A percentile compares a stretch with the other conserved stretches of the same genome.
These are phyloP conservation scores for Vigna unguiculata DNA, from an alignment of 306 rosid species.

Conservation along the genomic window DNA sequence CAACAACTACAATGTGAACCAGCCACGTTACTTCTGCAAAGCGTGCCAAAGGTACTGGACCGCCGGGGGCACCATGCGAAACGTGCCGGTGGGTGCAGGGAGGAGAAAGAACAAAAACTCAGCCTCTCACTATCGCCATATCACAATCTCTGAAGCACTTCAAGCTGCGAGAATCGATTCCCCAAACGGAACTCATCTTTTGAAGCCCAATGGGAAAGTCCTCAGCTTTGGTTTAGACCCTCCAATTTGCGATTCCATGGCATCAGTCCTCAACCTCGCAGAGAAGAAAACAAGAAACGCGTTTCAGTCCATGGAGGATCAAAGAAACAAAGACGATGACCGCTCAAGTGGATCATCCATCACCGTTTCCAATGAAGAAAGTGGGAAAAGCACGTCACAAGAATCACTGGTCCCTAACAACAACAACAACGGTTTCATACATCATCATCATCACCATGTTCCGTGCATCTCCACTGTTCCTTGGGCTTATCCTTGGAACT, in stretches of 20 bases:
- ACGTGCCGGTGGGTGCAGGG: constrained; percentile 93
- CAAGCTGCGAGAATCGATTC: constrained; percentile 60
- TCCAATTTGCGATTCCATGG: constrained; percentile 61
- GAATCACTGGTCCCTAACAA: constrained; percentile 44
- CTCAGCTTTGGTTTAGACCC: constrained; percentile 73
- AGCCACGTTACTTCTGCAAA: constrained; percentile 94
- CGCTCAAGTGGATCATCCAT: constrained; percentile 62
- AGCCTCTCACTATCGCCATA: constrained; percentile 60
- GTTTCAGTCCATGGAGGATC: constrained; percentile 49
- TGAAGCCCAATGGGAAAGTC: constrained; percentile 65
- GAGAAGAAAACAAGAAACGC: constrained; percentile 60
- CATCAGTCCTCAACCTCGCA: constrained; percentile 50
- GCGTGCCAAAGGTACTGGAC: constrained; percentile 99
- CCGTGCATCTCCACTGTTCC: constrained; percentile 72
- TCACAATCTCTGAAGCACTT: constrained; percentile 75
- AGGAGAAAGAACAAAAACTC: constrained; percentile 83
- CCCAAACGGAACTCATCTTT: constrained; percentile 53
- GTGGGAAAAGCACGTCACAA: constrained; percentile 44
- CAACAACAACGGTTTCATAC: constrained; percentile 61
- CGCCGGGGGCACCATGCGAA: constrained; percentile 88
- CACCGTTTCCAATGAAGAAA: constrained; percentile 60
- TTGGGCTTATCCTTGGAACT: constrained; percentile 81
- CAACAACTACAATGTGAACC: constrained; percentile 88
- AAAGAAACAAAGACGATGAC: constrained; percentile 59
- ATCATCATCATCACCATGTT: constrained; percentile 48